A percentile compares a stretch with the other conserved stretches of the same genome.
Conservation (phyloP, 805 yeast species). For the Nakazawaea wickerhamii region DNA sequence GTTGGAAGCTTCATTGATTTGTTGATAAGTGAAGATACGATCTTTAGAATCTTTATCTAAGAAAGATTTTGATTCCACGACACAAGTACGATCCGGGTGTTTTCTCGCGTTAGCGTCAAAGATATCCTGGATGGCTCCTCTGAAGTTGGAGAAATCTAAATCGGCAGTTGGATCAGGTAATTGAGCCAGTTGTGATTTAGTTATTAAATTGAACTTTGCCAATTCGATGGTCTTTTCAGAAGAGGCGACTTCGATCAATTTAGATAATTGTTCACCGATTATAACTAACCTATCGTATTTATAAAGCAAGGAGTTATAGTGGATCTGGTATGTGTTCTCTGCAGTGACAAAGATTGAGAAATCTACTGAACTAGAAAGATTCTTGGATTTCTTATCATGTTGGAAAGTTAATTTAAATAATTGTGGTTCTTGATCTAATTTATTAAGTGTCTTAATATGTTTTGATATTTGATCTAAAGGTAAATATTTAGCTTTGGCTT, state of each 20-base stretch:
- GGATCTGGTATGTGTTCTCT: constrained; percentile 35
- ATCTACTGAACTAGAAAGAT: constrained; percentile 47
- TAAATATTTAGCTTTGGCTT: constrained; percentile 30
- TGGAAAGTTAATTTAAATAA: constrained; percentile 59
- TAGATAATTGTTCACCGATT: constrained; percentile 66
- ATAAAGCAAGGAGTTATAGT: constrained; percentile 74
- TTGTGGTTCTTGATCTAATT: constrained; percentile 53
- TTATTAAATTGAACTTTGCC: constrained; percentile 62
- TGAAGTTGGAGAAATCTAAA: constrained; percentile 83
- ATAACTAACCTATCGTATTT: constrained; percentile 61
- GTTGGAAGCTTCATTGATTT: constrained; percentile 90
- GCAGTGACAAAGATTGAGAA: constrained; percentile 46
- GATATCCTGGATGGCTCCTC: constrained; percentile 96
- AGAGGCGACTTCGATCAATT: constrained; percentile 38
- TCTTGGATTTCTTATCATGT: constrained; percentile 33
- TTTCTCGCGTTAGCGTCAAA: constrained; percentile 80
- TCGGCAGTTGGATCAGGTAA: constrained; percentile 87
- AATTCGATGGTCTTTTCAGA: constrained; percentile 36
- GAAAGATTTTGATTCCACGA: constrained; percentile 82
- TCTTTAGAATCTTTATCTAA: constrained; percentile 47
- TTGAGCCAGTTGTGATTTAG: constrained; percentile 50
- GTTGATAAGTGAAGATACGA: constrained; percentile 76
- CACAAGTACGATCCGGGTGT: constrained; percentile 85
- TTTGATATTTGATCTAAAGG: constrained; percentile 54
- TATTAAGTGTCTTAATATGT: constrained; percentile 41